Base-by-base conservation (phyloP, 225 moss, liverwort and hornwort genomes). In the Pseudoscleropodium purum region DNA sequence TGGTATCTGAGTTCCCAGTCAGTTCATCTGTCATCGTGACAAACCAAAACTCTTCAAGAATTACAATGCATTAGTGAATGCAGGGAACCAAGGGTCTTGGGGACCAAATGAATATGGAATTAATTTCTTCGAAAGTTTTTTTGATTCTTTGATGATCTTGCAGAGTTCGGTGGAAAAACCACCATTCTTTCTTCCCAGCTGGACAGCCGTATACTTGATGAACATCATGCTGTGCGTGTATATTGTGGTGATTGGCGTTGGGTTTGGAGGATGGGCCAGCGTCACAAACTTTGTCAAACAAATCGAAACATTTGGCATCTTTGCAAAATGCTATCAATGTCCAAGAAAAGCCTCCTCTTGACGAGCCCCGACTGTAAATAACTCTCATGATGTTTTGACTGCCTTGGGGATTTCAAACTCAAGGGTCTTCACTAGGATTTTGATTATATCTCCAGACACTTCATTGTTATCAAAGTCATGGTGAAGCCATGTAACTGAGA, bases 281-380 rank as follows among this genome's bases (percentile, higher is more conserved):
- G 85, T 91, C 79, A 93, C 87, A 29, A 90, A 92, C 90, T 92
- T 92, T 83, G 62, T 91, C 82, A 86, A 90, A 34, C 93, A 92
- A 18, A 86, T 92, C 33, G 17, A 85, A 59, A 92, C 83, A 1
- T 92, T 92, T 18, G 92, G 93, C 10, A 17, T 91, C 41, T 92
- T 93, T 66, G 93, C 92, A 17, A 69, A 72, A 65, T 93, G 93
- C 83, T 93, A 85, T 67, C 92, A 93, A 76, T 93, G 92, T 67
- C 93, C 92, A 64, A 61, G 54, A 37, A 89, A 83, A 88, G 31
- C 23, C 52, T 33, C 88, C 27, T 68, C 9, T 36, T 75, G 20
- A 31, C 26, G 10, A 59, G 59, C 59, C 59, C 7, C 16, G 33
- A 13, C 13, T 76, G 34, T 21, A 34, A 34, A 51, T 24, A 78